Evolutionary conservation across 2,329 filamentous ascomycete species (phyloP).

Genomic region (Aspergillus sojae): DNA sequence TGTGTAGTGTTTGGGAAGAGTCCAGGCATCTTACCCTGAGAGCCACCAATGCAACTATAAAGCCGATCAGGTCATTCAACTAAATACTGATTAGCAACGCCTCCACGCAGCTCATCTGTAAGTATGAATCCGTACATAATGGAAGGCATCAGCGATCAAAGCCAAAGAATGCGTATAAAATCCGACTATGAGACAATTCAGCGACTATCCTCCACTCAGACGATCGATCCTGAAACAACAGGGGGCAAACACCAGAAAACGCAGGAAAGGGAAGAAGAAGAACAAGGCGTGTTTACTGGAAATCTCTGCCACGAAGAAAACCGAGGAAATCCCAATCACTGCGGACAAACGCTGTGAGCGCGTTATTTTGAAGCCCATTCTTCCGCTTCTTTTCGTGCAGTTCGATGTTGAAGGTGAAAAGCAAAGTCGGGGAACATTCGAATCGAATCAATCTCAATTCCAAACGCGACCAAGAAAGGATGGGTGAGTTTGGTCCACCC

Average conservation of each 20-base stretch:
- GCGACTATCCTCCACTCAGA: neutral
- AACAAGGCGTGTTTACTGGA: constrained; percentile 23
- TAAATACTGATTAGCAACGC: constrained; percentile 30
- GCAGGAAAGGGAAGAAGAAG: neutral
- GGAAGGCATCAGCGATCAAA: constrained; percentile 74
- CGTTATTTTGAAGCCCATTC: constrained; percentile 30
- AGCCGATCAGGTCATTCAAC: constrained; percentile 71
- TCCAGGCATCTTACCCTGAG: constrained; percentile 51
- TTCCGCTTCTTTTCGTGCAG: neutral
- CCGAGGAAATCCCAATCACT: constrained; percentile 35
- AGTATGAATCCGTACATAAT: constrained; percentile 59
- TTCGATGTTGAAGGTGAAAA: neutral
- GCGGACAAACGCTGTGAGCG: constrained; percentile 32
- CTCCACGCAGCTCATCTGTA: neutral
- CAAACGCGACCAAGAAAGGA: neutral
- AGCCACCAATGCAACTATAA: constrained; percentile 66
- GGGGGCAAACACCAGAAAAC: neutral
- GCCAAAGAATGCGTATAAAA: constrained; percentile 71
- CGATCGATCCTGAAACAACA: neutral
- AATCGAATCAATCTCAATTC: neutral
- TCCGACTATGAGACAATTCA: constrained; percentile 50
- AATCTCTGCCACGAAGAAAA: constrained; percentile 37
- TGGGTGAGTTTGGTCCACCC: neutral
- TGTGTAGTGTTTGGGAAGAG: neutral
- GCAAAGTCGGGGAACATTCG: neutral